These are phyloP conservation scores for Colletotrichum tabaci DNA, from an alignment of 2,329 filamentous ascomycete species.

Conservation along the genomic window DNA sequence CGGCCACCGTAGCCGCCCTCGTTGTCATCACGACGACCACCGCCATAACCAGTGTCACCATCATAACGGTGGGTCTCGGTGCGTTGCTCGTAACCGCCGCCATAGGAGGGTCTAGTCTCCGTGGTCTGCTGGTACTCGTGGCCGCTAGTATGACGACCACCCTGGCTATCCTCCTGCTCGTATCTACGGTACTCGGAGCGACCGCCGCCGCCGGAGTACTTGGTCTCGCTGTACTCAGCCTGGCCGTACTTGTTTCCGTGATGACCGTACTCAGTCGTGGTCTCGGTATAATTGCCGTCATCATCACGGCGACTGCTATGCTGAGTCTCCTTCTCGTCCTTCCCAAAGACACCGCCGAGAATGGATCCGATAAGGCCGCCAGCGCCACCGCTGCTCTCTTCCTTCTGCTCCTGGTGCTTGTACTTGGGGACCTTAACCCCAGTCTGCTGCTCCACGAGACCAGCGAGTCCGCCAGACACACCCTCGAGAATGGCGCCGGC, in stretches of 20 bases:
- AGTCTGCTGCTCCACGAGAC: constrained; percentile 62
- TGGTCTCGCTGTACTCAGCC: constrained; percentile 72
- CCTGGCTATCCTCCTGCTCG: constrained; percentile 67
- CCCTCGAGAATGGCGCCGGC: constrained; percentile 71
- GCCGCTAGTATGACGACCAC: constrained; percentile 57
- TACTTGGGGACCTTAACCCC: constrained; percentile 58
- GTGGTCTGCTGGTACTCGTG: constrained; percentile 73
- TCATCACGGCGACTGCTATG: constrained; percentile 67
- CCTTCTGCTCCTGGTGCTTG: constrained; percentile 53
- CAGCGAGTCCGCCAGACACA: constrained; percentile 67
- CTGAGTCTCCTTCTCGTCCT: constrained; percentile 68
- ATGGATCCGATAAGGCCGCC: constrained; percentile 80
- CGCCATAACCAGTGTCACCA: constrained; percentile 49
- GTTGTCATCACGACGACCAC: constrained; percentile 44
- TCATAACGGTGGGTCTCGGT: constrained; percentile 67
- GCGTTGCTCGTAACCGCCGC: constrained; percentile 71
- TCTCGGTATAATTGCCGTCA: constrained; percentile 74
- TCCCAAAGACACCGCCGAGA: constrained; percentile 73
- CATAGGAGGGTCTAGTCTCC: constrained; percentile 66
- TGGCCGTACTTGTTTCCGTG: constrained; percentile 72
- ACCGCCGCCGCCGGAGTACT: constrained; percentile 70
- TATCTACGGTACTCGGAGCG: constrained; percentile 74
- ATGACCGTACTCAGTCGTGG: constrained; percentile 73
- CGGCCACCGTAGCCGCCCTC: constrained; percentile 44
- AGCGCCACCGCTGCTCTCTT: constrained; percentile 68